These are phyloP conservation scores for Pestalotiopsis fici DNA, from an alignment of 2,329 filamentous ascomycete species.

Conservation along the genomic window DNA sequence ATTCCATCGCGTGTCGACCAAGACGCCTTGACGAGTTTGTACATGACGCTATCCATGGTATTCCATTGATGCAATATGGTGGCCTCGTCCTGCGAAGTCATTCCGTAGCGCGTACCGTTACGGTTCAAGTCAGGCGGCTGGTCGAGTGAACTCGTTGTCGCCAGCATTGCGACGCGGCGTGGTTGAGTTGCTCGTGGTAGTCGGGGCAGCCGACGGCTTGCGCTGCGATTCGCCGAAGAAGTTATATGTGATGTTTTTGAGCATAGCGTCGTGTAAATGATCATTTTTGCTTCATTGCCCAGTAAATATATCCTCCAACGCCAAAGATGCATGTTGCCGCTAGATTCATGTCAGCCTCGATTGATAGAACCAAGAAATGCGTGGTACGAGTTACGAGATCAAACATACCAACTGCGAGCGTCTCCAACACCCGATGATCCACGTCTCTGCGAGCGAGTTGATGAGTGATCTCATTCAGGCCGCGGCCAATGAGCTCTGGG, in stretches of 20 bases:
- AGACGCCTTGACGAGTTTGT: background rate
- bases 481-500: conserved; percentile 4
- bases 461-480: conserved; percentile 1
- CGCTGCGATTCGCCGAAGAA: background rate
- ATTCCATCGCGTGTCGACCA: no score
- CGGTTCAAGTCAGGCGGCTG: background rate
- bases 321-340: conserved; percentile 8
- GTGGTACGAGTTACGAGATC: background rate
- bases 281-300: conserved; percentile 9
- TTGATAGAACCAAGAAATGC: background rate
- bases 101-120: background rate
- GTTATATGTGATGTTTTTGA: background rate
- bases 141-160: background rate
- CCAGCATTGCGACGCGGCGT: background rate
- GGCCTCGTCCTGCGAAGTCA: background rate
- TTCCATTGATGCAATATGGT: background rate
- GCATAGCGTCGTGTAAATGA: background rate
- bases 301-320: conserved; percentile 6
- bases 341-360: background rate
- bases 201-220: background rate
- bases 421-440: conserved; percentile 5
- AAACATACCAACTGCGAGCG: conserved; percentile 2
- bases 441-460: conserved; percentile 1
- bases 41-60: background rate
- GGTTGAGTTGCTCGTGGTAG: background rate